Evolutionary conservation across 2,329 filamentous ascomycete species (phyloP).

Genomic region (Ceratocystis variospora): DNA sequence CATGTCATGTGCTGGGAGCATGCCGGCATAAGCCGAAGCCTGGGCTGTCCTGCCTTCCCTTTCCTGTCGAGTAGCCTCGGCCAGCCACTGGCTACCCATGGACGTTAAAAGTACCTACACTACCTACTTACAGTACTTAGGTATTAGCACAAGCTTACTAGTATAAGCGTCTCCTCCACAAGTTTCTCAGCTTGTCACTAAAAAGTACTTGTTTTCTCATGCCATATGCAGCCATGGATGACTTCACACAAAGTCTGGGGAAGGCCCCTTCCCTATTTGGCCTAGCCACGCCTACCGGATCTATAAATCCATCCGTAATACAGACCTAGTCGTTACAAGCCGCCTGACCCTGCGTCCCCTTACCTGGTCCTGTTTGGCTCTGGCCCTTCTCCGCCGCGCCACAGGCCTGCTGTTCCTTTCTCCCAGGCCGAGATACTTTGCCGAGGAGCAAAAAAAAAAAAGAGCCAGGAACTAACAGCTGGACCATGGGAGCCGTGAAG

Average conservation of each 20-base stretch:
- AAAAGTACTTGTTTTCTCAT: conserved; percentile 1
- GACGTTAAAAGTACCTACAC: not conserved
- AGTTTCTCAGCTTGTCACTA: not conserved
- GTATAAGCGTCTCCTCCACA: not conserved
- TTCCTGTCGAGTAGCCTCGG: conserved; percentile 14
- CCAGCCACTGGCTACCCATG: conserved; percentile 11
- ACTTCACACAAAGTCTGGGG: not conserved
- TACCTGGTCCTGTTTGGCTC: too few relatives aligned
- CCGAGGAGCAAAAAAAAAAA: conserved; percentile 2
- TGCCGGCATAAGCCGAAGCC: not conserved
- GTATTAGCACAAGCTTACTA: not conserved
- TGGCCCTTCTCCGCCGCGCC: not conserved
- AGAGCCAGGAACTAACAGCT: not conserved
- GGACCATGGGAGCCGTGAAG: not conserved
- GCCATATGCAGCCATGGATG: not conserved
- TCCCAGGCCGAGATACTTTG: conserved; percentile 10
- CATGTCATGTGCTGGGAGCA: not conserved
- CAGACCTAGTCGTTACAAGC: too few relatives aligned
- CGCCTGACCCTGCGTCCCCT: too few relatives aligned
- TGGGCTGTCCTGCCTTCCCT: not conserved
- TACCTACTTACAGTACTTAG: not conserved
- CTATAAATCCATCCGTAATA: not conserved
- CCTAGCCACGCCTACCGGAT: not conserved
- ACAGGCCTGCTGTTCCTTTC: conserved; percentile 1
- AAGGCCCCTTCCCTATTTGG: not conserved